A percentile compares a stretch with the other conserved stretches of the same genome.
Evolutionary conservation across 2,329 filamentous ascomycete species (phyloP).

Genomic region (Aspergillus persii): DNA sequence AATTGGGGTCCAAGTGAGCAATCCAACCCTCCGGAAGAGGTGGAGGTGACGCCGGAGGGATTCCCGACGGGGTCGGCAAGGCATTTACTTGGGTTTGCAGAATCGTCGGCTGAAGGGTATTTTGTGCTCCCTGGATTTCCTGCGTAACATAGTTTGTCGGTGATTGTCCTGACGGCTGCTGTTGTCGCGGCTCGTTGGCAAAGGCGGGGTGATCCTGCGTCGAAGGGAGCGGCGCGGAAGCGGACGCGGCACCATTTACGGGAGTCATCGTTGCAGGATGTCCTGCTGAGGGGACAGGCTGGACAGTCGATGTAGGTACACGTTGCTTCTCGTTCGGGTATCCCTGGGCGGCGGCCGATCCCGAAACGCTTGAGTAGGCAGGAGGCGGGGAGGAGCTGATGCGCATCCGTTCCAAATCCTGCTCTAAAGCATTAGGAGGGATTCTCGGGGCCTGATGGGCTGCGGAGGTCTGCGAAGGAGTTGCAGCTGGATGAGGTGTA

Average conservation of each 20-base stretch:
- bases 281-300: conserved; percentile 14
- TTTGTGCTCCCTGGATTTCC: conserved; percentile 9
- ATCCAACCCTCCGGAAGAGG: conserved; percentile 98
- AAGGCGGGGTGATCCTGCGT: conserved; percentile 76
- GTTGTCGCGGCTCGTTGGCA: conserved; percentile 69
- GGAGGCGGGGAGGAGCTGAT: conserved; percentile 82
- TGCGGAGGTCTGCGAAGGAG: conserved; percentile 20
- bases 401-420: conserved; percentile 81
- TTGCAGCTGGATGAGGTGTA: conserved; percentile 31
- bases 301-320: conserved; percentile 32
- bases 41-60: conserved; percentile 77
- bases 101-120: conserved; percentile 12
- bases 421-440: conserved; percentile 72
- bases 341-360: conserved; percentile 47
- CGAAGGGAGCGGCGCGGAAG: conserved; percentile 33
- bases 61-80: conserved; percentile 40
- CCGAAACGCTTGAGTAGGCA: conserved; percentile 80
- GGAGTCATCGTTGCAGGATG: conserved; percentile 29
- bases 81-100: conserved; percentile 27
- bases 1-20: conserved; percentile 90
- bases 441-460: conserved; percentile 33
- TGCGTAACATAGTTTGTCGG: conserved; percentile 36
- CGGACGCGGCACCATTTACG: conserved; percentile 19
- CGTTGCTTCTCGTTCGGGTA: conserved; percentile 80
- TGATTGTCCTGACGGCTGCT: conserved; percentile 32